phyloP scores from a whole-genome alignment of 331 rosid genomes.

The Telfairia occidentalis region DNA sequence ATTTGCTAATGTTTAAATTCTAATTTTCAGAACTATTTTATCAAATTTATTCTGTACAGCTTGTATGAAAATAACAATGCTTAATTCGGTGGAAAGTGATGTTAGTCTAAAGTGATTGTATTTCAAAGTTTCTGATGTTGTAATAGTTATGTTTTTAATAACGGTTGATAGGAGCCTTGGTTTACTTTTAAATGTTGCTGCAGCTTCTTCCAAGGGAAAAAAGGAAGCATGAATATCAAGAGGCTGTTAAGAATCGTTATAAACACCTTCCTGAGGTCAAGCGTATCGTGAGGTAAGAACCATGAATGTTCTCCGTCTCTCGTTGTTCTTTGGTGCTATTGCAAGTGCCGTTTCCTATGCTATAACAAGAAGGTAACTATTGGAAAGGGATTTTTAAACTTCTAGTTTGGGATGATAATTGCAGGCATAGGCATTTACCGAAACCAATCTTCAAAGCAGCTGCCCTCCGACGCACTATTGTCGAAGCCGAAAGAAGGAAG shows the following conservation, averaged over 20 bases:
- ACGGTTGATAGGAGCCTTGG: neutral
- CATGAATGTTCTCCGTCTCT: neutral
- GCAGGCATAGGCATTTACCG: slow-evolving; percentile 77
- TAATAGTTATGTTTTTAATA: neutral
- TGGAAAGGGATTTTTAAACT: neutral
- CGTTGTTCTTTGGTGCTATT: neutral
- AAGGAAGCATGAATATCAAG: slow-evolving; percentile 68
- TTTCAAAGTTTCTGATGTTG: neutral
- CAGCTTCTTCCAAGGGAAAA: slow-evolving; percentile 91
- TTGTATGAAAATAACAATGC: neutral
- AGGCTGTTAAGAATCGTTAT: slow-evolving; percentile 77
- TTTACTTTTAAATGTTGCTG: slow-evolving; percentile 16
- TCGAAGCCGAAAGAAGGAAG: slow-evolving; percentile 45
- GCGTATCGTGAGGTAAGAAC: slow-evolving; percentile 60
- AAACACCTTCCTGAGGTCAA: slow-evolving; percentile 76
- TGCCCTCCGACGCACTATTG: slow-evolving; percentile 33
- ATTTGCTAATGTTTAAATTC: neutral
- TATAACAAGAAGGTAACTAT: too few species aligned
- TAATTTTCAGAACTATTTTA: neutral
- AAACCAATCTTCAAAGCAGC: slow-evolving; percentile 63
- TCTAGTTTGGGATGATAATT: neutral
- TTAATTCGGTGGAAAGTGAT: neutral
- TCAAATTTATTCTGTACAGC: neutral
- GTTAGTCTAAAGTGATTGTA: neutral
- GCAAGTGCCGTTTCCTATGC: neutral